phyloP scores from a whole-genome alignment of 164 flowering plant species.

The Brasenia schreberi region DNA sequence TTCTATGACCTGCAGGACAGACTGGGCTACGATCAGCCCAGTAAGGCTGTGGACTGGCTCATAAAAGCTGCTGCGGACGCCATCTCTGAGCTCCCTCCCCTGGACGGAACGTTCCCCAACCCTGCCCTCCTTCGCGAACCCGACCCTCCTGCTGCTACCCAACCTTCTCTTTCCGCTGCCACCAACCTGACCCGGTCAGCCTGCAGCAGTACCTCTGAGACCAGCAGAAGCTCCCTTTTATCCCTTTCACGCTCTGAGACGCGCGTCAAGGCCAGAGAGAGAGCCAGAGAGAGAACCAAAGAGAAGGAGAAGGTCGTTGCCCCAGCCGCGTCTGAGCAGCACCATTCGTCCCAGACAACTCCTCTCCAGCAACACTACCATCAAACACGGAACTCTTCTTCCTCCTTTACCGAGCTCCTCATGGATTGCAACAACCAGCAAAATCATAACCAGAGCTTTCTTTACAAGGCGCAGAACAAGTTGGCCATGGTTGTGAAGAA shows the following conservation, averaged over 20 bases:
- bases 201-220: conserved; percentile 79
- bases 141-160: neutral
- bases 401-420: neutral
- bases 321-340: neutral
- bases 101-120: conserved; percentile 41
- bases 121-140: conserved; percentile 2
- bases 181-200: conserved; percentile 31
- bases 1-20: conserved; percentile 87
- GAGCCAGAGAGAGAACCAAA: conserved; percentile 58
- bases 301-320: conserved; percentile 31
- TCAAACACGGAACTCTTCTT: neutral
- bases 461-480: conserved; percentile 1
- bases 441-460: conserved; percentile 24
- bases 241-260: conserved; percentile 56
- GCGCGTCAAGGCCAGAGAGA: conserved; percentile 58
- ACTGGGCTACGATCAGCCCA: conserved; percentile 80
- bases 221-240: conserved; percentile 71
- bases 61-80: conserved; percentile 74
- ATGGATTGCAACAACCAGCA: neutral
- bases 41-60: conserved; percentile 97
- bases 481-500: neutral
- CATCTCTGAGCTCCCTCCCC: conserved; percentile 74
- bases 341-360: neutral
- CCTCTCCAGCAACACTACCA: neutral
- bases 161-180: conserved; percentile 3